phyloP scores from a whole-genome alignment of 2,329 filamentous ascomycete genomes.

The Trichoderma sp. region DNA sequence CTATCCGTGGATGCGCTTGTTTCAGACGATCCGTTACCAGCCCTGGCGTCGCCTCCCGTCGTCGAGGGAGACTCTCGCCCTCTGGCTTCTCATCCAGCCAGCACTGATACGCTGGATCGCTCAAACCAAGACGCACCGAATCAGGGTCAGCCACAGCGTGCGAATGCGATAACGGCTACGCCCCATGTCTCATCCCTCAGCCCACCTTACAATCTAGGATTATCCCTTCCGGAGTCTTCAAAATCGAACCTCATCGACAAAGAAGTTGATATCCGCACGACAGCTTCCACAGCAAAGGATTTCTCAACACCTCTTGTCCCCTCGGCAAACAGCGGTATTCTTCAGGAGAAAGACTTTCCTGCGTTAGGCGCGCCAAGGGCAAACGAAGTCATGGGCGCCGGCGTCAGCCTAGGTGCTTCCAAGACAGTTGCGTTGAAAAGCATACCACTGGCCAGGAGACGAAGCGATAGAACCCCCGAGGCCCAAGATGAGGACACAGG shows the following conservation, averaged over 20 bases:
- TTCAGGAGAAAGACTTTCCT: conserved; percentile 67
- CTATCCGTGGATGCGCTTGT: conserved; percentile 70
- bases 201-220: conserved; percentile 35
- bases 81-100: conserved; percentile 27
- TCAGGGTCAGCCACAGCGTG: conserved; percentile 30
- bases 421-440: conserved; percentile 43
- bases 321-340: conserved; percentile 34
- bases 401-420: conserved; percentile 39
- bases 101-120: not conserved
- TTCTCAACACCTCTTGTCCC: not conserved
- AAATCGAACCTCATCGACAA: conserved; percentile 36
- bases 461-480: conserved; percentile 27
- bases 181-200: conserved; percentile 36
- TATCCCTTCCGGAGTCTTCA: conserved; percentile 41
- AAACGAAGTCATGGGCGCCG: conserved; percentile 37
- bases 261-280: conserved; percentile 42
- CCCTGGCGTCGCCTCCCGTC: conserved; percentile 25
- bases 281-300: not conserved
- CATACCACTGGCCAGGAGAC: conserved; percentile 41
- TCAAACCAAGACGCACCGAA: conserved; percentile 33
- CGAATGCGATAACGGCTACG: conserved; percentile 35
- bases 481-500: not conserved
- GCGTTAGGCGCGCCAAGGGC: conserved; percentile 54
- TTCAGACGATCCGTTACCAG: conserved; percentile 54
- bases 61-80: conserved; percentile 28